Evolutionary conservation across 2,329 filamentous ascomycete species (phyloP).

Genomic region (Aspergillus sp.): DNA sequence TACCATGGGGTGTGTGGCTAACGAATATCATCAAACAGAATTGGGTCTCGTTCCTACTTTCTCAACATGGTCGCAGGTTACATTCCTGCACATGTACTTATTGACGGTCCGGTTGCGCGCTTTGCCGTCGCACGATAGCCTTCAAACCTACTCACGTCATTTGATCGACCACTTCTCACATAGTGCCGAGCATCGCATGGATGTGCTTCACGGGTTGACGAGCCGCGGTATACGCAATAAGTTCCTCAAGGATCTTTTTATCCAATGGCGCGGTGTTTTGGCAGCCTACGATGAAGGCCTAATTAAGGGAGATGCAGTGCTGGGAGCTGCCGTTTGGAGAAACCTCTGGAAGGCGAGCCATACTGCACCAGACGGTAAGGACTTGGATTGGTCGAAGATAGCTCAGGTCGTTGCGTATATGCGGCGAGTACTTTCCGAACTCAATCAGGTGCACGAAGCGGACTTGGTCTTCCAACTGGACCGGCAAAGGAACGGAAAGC

Average conservation of each 20-base stretch:
- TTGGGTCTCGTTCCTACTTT: constrained; percentile 83
- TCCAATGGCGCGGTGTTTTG: constrained; percentile 87
- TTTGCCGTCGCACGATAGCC: constrained; percentile 66
- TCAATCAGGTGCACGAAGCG: constrained; percentile 58
- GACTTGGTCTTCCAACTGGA: constrained; percentile 55
- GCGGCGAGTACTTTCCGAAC: constrained; percentile 56
- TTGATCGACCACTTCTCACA: constrained; percentile 86
- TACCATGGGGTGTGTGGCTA: background rate
- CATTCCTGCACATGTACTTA: constrained; percentile 95
- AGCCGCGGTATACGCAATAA: constrained; percentile 59
- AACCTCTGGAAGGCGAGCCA: constrained; percentile 81
- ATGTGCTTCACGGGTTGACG: constrained; percentile 50
- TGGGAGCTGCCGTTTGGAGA: constrained; percentile 77
- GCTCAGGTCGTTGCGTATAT: constrained; percentile 66
- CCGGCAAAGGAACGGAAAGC: constrained; percentile 39
- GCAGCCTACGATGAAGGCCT: constrained; percentile 61
- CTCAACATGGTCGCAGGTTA: constrained; percentile 92
- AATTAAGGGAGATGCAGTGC: constrained; percentile 49
- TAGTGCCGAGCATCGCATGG: constrained; percentile 70
- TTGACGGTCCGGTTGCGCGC: constrained; percentile 79
- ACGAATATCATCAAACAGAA: constrained; percentile 53
- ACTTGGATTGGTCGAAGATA: constrained; percentile 63
- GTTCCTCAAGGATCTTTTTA: constrained; percentile 81
- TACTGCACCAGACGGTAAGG: constrained; percentile 38
- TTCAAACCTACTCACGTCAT: constrained; percentile 81